Evolutionary conservation across 176 grass and related monocot genomes (phyloP).

Genomic region (Lolium rigidum): DNA sequence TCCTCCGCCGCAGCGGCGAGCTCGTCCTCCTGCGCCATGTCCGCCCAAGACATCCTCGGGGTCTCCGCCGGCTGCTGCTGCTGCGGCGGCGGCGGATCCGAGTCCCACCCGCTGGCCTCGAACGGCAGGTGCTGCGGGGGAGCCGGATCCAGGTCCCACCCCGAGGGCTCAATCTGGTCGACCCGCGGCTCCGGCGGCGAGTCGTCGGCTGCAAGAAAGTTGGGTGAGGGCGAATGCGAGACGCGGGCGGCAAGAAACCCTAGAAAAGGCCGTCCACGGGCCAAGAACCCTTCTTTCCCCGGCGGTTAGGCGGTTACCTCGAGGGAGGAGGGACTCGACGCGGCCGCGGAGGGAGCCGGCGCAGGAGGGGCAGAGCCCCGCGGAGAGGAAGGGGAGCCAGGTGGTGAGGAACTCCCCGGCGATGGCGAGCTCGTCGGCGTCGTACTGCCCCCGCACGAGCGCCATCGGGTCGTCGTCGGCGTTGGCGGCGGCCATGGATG

Average conservation of each 20-base stretch:
- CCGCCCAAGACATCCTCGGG: slow-evolving; percentile 78
- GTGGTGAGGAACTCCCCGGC: slow-evolving; percentile 84
- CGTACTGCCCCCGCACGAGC: slow-evolving; percentile 64
- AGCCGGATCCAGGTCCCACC: slow-evolving; percentile 49
- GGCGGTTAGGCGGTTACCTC: slow-evolving; percentile 41
- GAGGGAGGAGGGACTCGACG: slow-evolving; percentile 68
- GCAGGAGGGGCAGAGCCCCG: slow-evolving; percentile 74
- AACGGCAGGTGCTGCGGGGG: slow-evolving; percentile 39
- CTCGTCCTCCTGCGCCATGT: slow-evolving; percentile 86
- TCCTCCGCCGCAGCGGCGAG: slow-evolving; percentile 72
- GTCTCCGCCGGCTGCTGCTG: slow-evolving; percentile 28
- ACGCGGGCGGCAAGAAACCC: background rate
- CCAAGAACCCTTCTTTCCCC: background rate
- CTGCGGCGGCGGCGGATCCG: slow-evolving; percentile 37
- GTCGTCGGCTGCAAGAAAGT: slow-evolving; percentile 41
- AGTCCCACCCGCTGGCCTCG: slow-evolving; percentile 60
- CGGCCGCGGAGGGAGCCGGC: slow-evolving; percentile 56
- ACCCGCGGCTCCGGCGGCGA: slow-evolving; percentile 4
- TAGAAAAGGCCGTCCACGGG: slow-evolving; percentile 18
- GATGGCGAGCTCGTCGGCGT: slow-evolving; percentile 72
- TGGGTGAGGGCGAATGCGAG: slow-evolving; percentile 18
- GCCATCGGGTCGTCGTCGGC: slow-evolving; percentile 58
- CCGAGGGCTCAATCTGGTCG: slow-evolving; percentile 49
- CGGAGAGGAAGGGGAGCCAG: slow-evolving; percentile 90
- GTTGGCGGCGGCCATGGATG: slow-evolving; percentile 5